These are phyloP conservation scores for Tephrocybe rancida DNA, from an alignment of 768 basidiomycete genomes.

Conservation along the genomic window DNA sequence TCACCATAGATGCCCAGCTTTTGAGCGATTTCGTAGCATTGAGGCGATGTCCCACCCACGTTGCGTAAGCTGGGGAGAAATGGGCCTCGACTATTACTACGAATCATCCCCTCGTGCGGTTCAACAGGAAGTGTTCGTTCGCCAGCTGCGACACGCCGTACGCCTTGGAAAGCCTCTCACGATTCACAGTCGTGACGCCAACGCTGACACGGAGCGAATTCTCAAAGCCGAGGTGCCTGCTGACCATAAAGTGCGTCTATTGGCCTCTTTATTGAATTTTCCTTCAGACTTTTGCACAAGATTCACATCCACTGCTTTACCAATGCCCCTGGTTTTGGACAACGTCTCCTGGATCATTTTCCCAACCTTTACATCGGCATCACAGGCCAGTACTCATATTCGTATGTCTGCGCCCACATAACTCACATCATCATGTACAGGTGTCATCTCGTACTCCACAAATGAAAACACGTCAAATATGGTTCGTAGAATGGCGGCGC, in stretches of 20 bases:
- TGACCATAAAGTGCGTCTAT: slow-evolving; percentile 69
- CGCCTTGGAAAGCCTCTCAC: slow-evolving; percentile 76
- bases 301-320: slow-evolving; percentile 90
- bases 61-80: slow-evolving; percentile 88
- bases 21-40: slow-evolving; percentile 42
- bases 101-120: slow-evolving; percentile 69
- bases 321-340: slow-evolving; percentile 75
- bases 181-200: slow-evolving; percentile 85
- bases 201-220: slow-evolving; percentile 78
- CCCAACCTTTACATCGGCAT: slow-evolving; percentile 84
- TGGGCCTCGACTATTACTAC: slow-evolving; percentile 85
- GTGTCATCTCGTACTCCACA: slow-evolving; percentile 78
- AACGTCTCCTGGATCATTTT: slow-evolving; percentile 71
- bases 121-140: slow-evolving; percentile 64
- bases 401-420: neutral
- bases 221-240: slow-evolving; percentile 74
- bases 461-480: slow-evolving; percentile 72
- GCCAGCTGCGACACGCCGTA: slow-evolving; percentile 72
- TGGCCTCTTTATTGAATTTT: slow-evolving; percentile 20
- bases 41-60: slow-evolving; percentile 78
- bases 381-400: neutral
- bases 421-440: slow-evolving; percentile 39
- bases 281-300: slow-evolving; percentile 31
- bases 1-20: neutral
- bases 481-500: slow-evolving; percentile 50